Evolutionary conservation across 345 rosid genomes (phyloP).

Genomic region (Arabis hirsuta): DNA sequence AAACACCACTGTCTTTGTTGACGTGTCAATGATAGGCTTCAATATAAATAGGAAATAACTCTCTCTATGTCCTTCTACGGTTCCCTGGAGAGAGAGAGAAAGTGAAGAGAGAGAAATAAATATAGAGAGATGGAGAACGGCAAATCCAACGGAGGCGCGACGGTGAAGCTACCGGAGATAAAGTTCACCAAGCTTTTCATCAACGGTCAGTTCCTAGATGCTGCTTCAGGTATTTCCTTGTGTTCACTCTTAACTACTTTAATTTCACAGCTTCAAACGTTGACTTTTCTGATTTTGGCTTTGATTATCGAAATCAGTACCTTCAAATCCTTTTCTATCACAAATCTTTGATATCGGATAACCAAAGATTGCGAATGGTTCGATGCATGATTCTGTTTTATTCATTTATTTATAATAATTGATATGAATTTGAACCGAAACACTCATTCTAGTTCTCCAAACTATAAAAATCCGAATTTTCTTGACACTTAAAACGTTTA

Average conservation of each 20-base stretch:
- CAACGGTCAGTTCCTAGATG: conserved; percentile 66
- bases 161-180: conserved; percentile 50
- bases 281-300: conserved; percentile 14
- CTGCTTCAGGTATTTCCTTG: conserved; percentile 55
- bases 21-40: conserved; percentile 29
- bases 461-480: too few species aligned
- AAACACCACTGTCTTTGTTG: conserved; percentile 31
- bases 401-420: neutral
- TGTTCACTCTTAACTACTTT: neutral
- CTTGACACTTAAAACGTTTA: neutral
- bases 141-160: conserved; percentile 46
- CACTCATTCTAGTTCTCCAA: too few species aligned
- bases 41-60: conserved; percentile 32
- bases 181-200: conserved; percentile 73
- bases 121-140: conserved; percentile 47
- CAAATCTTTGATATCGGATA: neutral
- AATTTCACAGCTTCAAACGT: conserved; percentile 20
- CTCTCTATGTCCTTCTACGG: conserved; percentile 15
- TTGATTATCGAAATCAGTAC: neutral
- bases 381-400: neutral
- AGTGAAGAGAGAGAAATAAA: neutral
- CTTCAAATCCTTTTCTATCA: neutral
- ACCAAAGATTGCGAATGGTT: neutral
- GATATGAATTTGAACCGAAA: too few species aligned
- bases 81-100: conserved; percentile 6